phyloP scores from a whole-genome alignment of 306 rosid genomes.

The Senna tora region DNA sequence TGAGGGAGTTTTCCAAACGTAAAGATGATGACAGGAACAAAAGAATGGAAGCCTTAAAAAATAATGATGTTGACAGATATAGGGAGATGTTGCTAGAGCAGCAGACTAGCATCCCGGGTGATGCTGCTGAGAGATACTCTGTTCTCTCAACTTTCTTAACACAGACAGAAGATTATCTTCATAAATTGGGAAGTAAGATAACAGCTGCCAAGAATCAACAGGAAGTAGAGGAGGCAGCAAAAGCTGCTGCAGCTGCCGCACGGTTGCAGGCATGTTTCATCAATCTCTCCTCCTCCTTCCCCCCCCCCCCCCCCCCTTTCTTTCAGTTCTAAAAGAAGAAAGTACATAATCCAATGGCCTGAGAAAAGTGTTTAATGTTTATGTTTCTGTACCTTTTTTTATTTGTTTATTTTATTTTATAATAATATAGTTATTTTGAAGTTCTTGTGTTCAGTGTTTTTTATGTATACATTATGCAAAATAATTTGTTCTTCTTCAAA shows the following conservation, averaged over 20 bases:
- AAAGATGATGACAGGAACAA: slow-evolving; percentile 90
- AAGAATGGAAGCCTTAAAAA: slow-evolving; percentile 97
- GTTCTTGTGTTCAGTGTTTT: slow-evolving; percentile 33
- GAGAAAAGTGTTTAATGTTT: slow-evolving; percentile 8
- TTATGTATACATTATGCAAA: slow-evolving; percentile 10
- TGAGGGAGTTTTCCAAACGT: slow-evolving; percentile 88
- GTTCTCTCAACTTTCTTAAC: slow-evolving; percentile 87
- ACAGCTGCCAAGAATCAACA: slow-evolving; percentile 92
- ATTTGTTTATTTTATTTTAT: not conserved
- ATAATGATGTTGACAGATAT: slow-evolving; percentile 98
- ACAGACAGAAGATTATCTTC: slow-evolving; percentile 98
- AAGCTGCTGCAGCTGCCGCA: slow-evolving; percentile 89
- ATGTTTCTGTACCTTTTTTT: slow-evolving; percentile 1
- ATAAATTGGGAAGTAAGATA: slow-evolving; percentile 91
- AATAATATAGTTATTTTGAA: slow-evolving; percentile 1
- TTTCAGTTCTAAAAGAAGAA: not conserved
- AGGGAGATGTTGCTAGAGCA: slow-evolving; percentile 98
- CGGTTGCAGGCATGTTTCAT: slow-evolving; percentile 76
- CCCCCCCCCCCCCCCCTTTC: not conserved
- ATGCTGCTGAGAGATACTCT: slow-evolving; percentile 96
- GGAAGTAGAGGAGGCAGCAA: slow-evolving; percentile 94
- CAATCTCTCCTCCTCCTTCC: not conserved
- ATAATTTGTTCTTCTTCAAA: slow-evolving; percentile 16
- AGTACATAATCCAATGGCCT: slow-evolving; percentile 8
- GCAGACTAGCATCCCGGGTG: slow-evolving; percentile 90